Percentiles rank a stretch among this genome's conserved stretches.
Evolutionary conservation across 768 basidiomycete species (phyloP).

Genomic region (Mycena crocata): DNA sequence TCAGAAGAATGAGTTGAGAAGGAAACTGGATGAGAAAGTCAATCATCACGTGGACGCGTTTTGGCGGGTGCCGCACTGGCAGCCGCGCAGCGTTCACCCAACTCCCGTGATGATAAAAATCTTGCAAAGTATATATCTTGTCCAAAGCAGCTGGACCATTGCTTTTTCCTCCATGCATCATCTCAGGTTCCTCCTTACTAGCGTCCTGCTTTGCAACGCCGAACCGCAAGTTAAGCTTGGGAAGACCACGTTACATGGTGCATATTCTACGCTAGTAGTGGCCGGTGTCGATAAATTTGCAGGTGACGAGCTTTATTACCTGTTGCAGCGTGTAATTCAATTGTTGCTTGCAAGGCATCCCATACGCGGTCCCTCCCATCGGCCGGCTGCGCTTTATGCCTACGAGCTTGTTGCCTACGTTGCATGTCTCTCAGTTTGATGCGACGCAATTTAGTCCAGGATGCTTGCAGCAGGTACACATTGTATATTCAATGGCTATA

Average conservation of each 20-base stretch:
- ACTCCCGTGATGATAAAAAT: too few species aligned
- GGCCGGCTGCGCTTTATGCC: slow-evolving; percentile 36
- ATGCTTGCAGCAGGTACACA: slow-evolving; percentile 32
- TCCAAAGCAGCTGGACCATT: not conserved
- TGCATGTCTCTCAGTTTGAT: slow-evolving; percentile 28
- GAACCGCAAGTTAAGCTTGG: slow-evolving; percentile 6
- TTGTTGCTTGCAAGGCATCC: not conserved
- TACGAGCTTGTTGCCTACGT: slow-evolving; percentile 26
- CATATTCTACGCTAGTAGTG: not conserved
- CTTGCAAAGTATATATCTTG: not conserved
- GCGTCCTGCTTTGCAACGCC: not conserved
- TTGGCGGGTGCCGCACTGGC: too few species aligned
- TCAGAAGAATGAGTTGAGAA: too few species aligned
- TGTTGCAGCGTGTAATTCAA: too few species aligned
- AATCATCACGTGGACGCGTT: too few species aligned
- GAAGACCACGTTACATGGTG: slow-evolving; percentile 4
- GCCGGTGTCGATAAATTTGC: slow-evolving; percentile 12
- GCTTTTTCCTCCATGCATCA: not conserved
- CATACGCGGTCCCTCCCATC: slow-evolving; percentile 37
- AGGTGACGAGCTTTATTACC: not conserved
- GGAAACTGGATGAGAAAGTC: too few species aligned
- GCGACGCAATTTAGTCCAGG: slow-evolving; percentile 33
- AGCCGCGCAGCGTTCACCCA: too few species aligned
- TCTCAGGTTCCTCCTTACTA: not conserved
- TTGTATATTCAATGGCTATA: not conserved